Conservation (phyloP, 768 basidiomycete species). For the Naganishia randhawae region DNA sequence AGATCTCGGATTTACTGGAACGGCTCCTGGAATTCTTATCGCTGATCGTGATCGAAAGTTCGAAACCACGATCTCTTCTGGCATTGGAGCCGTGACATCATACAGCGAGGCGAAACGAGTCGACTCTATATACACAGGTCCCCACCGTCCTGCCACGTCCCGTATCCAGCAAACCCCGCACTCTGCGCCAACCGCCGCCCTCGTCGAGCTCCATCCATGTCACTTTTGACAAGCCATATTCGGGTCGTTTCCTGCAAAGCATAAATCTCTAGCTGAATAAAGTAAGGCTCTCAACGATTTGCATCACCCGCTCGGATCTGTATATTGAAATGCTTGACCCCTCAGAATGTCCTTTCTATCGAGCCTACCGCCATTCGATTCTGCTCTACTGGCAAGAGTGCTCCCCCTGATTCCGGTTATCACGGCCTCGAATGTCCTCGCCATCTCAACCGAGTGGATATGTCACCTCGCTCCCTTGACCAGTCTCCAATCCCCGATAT, state of each 20-base stretch:
- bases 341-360: conserved; percentile 17
- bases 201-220: not conserved
- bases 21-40: not conserved
- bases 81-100: not conserved
- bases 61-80: too few species aligned
- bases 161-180: not conserved
- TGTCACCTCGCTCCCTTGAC: conserved; percentile 30
- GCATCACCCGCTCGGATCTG: not conserved
- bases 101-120: not conserved
- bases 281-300: not conserved
- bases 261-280: not conserved
- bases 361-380: not conserved
- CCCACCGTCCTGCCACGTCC: not conserved
- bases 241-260: not conserved
- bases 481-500: conserved; percentile 24
- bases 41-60: not conserved
- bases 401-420: conserved; percentile 27
- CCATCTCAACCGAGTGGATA: conserved; percentile 31
- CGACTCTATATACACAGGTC: not conserved
- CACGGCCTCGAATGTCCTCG: conserved; percentile 24
- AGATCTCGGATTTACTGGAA: not conserved
- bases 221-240: not conserved
- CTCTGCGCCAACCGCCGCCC: not conserved
- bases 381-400: conserved; percentile 1
- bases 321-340: not conserved